Evolutionary conservation across 2,329 filamentous ascomycete species (phyloP).

Genomic region (Sporothrix luriei): DNA sequence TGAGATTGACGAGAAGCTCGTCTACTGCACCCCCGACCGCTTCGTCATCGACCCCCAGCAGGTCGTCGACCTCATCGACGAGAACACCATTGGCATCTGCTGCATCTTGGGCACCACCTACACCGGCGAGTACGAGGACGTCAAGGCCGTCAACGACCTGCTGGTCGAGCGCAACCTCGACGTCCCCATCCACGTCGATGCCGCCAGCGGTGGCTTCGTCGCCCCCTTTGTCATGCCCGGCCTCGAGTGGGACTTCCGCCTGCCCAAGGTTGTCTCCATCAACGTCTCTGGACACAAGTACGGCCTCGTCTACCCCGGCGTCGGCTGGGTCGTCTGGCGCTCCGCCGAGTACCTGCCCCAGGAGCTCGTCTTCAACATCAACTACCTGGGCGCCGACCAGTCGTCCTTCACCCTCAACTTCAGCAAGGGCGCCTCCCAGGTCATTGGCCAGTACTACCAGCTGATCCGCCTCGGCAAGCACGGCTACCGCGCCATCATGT

Average conservation of each 20-base stretch:
- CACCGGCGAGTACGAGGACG: slow-evolving; percentile 93
- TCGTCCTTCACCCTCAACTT: slow-evolving; percentile 97
- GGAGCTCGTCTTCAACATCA: slow-evolving; percentile 98
- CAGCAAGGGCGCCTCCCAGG: slow-evolving; percentile 89
- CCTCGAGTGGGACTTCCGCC: slow-evolving; percentile 88
- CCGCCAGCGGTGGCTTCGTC: slow-evolving; percentile 89
- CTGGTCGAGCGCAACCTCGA: slow-evolving; percentile 74
- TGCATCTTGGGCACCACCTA: slow-evolving; percentile 90
- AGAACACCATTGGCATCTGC: slow-evolving; percentile 87
- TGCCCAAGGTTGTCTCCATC: slow-evolving; percentile 87
- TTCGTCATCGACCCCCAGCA: slow-evolving; percentile 66
- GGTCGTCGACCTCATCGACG: slow-evolving; percentile 63
- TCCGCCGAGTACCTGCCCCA: slow-evolving; percentile 79
- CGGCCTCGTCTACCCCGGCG: slow-evolving; percentile 77
- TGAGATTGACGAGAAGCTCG: slow-evolving; percentile 86
- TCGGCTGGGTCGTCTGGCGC: slow-evolving; percentile 93
- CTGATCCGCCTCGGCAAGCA: slow-evolving; percentile 91
- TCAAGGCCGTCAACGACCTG: slow-evolving; percentile 88
- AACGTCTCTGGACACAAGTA: slow-evolving; percentile 92
- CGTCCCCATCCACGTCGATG: slow-evolving; percentile 89
- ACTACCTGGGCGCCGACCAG: slow-evolving; percentile 95
- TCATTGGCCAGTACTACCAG: slow-evolving; percentile 97
- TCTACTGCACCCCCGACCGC: slow-evolving; percentile 62
- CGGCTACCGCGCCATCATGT: slow-evolving; percentile 91
- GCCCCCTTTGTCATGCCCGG: slow-evolving; percentile 85